Evolutionary conservation across 2,329 filamentous ascomycete species (phyloP), one percentile per base, ranked within the genome.

Genomic region (Moelleriella libera): DNA sequence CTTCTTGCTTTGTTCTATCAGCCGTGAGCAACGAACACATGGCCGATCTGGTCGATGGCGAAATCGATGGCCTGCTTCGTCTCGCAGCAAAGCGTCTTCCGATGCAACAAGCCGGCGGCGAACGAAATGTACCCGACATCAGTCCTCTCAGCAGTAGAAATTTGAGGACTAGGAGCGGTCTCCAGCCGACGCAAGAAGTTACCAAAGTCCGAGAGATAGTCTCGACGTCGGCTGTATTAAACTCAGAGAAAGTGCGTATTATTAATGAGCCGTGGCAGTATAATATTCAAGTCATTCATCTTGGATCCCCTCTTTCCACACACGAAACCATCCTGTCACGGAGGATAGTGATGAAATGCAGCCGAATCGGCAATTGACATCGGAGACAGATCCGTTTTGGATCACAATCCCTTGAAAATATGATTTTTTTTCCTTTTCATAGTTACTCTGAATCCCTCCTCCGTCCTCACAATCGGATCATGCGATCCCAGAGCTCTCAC

Each of bases 391-490:
- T 64, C 60, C 62, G 63, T 67, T 63, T 65, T 68, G 66, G 63
- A 63, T 60, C 55, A 62, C 54, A 51, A 53, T 55, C 78, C 82
- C 76, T 76, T 80, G 78, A 64, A 67, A 66, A 72, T 75, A 67
- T 74, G 72, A 72, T 72, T 58, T 54, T 67, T 70, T 58, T 54
- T 67, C 70, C 64, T 64, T 63, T 64, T 63, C 70, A 83, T 83
- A 85, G 81, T 85, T 85, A 85, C 81, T 82, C 80, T 83, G 81
- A 85, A 55, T 57, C 54, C 48, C 48, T 8, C 8, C 34, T 9
- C 12, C 9, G 8, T 39, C 4, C 31, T 45, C 7, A 34, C 2
- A 21, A 21, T 21, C 21, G 21, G 21, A 21, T 21, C 21, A 21
- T 3, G 21, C 21, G 21, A 21, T 21, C 21, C n/a, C 9, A 30